Evolutionary conservation across 169 alveolate species (phyloP).

Genomic region (Cryptosporidium ryanae): DNA sequence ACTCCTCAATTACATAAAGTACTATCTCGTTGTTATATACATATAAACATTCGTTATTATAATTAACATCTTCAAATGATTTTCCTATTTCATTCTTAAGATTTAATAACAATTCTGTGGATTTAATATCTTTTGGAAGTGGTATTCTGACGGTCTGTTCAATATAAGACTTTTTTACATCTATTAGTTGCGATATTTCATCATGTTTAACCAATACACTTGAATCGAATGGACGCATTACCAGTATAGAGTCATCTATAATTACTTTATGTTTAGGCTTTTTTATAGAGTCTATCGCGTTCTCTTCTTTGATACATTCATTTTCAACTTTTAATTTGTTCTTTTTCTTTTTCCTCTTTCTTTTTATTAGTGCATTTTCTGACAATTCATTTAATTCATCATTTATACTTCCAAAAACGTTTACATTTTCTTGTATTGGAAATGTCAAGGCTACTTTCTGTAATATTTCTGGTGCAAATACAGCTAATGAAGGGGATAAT

Average conservation of each 20-base stretch:
- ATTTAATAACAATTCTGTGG: not conserved
- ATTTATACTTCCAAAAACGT: slow-evolving; percentile 50
- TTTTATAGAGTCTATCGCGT: not conserved
- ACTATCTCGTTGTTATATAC: slow-evolving; percentile 17
- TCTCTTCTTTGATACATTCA: not conserved
- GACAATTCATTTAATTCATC: slow-evolving; percentile 14
- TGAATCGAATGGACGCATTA: slow-evolving; percentile 68
- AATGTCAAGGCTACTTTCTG: slow-evolving; percentile 77
- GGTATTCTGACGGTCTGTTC: slow-evolving; percentile 55
- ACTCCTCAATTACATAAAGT: slow-evolving; percentile 8
- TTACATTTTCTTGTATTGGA: slow-evolving; percentile 50
- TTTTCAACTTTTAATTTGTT: not conserved
- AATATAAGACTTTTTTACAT: slow-evolving; percentile 40
- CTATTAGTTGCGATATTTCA: slow-evolving; percentile 47
- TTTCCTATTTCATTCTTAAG: slow-evolving; percentile 16
- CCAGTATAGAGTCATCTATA: slow-evolving; percentile 33
- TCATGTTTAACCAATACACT: slow-evolving; percentile 31
- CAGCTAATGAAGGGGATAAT: slow-evolving; percentile 79
- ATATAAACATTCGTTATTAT: slow-evolving; percentile 3
- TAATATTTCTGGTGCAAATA: slow-evolving; percentile 83
- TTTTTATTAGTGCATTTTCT: not conserved
- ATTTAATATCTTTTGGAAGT: slow-evolving; percentile 7
- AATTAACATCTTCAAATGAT: slow-evolving; percentile 37
- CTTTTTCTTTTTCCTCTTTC: not conserved
- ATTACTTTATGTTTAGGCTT: not conserved